Percentiles rank a stretch among this genome's conserved stretches.
phyloP scores from a whole-genome alignment of 345 rosid species.

The Cardamine occulta region DNA sequence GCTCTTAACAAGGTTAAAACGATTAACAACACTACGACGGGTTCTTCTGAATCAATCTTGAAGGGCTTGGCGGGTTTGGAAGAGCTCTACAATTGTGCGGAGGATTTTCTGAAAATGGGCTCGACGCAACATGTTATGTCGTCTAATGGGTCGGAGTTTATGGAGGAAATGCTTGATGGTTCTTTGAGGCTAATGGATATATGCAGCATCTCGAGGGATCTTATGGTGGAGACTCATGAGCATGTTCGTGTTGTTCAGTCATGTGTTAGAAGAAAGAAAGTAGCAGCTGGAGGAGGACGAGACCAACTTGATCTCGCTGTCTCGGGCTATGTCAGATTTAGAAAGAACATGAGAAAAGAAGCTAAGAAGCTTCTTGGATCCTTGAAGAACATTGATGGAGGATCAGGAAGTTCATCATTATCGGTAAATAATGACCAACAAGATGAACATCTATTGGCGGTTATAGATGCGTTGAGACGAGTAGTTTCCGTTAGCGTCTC shows the following conservation, averaged over 20 bases:
- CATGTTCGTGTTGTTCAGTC: conserved; percentile 61
- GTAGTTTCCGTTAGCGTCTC: conserved; percentile 43
- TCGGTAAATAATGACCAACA: conserved; percentile 12
- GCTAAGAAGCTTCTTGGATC: conserved; percentile 50
- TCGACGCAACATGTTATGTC: conserved; percentile 60
- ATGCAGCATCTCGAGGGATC: conserved; percentile 62
- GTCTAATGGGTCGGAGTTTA: conserved; percentile 42
- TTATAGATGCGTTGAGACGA: conserved; percentile 52
- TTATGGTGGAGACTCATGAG: conserved; percentile 55
- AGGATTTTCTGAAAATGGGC: conserved; percentile 61
- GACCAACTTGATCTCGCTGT: conserved; percentile 35
- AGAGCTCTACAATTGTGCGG: conserved; percentile 51
- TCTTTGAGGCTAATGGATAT: conserved; percentile 64
- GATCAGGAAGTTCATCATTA: conserved; percentile 9
- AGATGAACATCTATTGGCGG: conserved; percentile 49
- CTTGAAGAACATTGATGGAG: conserved; percentile 59
- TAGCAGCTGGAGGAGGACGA: conserved; percentile 36
- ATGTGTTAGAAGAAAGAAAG: conserved; percentile 59
- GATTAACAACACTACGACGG: conserved; percentile 41
- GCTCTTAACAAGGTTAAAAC: conserved; percentile 55
- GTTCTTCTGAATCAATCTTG: conserved; percentile 48
- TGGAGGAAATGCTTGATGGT: conserved; percentile 61
- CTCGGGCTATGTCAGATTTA: conserved; percentile 44
- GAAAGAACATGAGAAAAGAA: conserved; percentile 63
- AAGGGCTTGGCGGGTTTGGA: conserved; percentile 50